Base-by-base conservation (phyloP, 2,329 filamentous ascomycete species). In the Pseudogymnoascus sp. region DNA sequence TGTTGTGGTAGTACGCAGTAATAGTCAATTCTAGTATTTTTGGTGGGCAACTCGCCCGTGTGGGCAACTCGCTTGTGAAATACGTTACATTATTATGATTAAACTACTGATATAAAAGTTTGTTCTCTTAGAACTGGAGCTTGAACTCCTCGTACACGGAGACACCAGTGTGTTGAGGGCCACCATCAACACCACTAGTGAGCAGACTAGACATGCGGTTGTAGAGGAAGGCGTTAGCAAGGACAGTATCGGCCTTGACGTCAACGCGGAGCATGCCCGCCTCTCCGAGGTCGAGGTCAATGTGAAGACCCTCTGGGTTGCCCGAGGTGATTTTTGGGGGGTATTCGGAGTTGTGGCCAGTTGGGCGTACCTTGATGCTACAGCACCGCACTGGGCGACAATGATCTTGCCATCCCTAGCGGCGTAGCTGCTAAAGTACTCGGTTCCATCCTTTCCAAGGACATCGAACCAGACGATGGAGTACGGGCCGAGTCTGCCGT, bases 381-480 rank as follows among this genome's bases (percentile, higher is more conserved):
- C 68, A 8, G 29, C 7, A 31, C 45, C 69, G 21, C 76, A 77
- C 8, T 68, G 66, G 0, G 72, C 67, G 2, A 68, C 40, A 0
- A 76, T 47, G 11, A 73, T 64, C 16, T 68, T 40, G 1, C 71
- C 71, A 62, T 76, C 65, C 23, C 67, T 67, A 1, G 74, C 68
- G 2, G 75, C 69, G 60, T 75, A 77, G 16, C 60, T 59, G 29
- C 63, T 66, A n/a, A 66, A 69, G 18, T 71, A 68, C 29, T 73
- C 71, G 12, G 65, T 68, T 5, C 68, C 71, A 4, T 68, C 63
- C n/a, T 63, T 40, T 11, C 68, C 65, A n/a, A 76, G 62, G 1
- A 71, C 69, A 62, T 76, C 73, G 65, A 79, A 77, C 78, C 77
- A 81, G 23, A 80, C 75, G 23, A 80, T 65, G 2, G 76, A 75